A percentile compares a stretch with the other conserved stretches of the same genome.
Evolutionary conservation across 108 stramenopile species (phyloP).

Genomic region (Skeletonema menzelii): DNA sequence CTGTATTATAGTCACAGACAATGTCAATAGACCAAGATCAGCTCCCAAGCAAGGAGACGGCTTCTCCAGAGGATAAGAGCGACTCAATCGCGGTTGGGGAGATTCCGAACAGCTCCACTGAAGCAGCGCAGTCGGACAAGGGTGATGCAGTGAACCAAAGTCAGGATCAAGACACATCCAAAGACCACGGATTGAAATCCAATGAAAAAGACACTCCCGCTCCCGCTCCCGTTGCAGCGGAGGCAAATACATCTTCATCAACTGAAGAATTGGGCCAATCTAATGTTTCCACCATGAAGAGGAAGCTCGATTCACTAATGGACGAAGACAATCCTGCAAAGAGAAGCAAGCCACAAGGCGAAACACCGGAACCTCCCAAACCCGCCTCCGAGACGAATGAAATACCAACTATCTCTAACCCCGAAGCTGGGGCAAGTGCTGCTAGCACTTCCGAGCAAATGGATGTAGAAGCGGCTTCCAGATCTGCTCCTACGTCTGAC

Average conservation of each 20-base stretch:
- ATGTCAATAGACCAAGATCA: constrained; percentile 1
- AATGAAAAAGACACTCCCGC: not conserved
- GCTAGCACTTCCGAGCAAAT: not conserved
- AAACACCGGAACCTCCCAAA: not conserved
- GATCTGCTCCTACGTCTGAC: not conserved
- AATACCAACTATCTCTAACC: not conserved
- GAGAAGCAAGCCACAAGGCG: not conserved
- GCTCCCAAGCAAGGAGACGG: not conserved
- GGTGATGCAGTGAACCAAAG: not conserved
- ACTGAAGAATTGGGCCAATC: not conserved
- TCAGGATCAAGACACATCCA: not conserved
- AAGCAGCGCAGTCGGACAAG: not conserved
- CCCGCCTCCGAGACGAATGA: not conserved
- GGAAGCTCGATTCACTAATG: not conserved
- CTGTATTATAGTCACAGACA: not conserved
- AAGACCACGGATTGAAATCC: not conserved
- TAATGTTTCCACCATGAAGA: not conserved
- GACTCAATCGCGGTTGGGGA: not conserved
- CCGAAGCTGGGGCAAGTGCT: not conserved
- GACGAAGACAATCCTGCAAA: not conserved
- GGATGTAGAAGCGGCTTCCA: not conserved
- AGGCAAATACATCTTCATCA: not conserved
- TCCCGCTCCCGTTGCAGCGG: not conserved
- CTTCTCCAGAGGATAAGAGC: not conserved
- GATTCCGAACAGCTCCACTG: not conserved